Conservation (phyloP, 202 grass and related monocot genomes). For the Brachypodium distachyon region DNA sequence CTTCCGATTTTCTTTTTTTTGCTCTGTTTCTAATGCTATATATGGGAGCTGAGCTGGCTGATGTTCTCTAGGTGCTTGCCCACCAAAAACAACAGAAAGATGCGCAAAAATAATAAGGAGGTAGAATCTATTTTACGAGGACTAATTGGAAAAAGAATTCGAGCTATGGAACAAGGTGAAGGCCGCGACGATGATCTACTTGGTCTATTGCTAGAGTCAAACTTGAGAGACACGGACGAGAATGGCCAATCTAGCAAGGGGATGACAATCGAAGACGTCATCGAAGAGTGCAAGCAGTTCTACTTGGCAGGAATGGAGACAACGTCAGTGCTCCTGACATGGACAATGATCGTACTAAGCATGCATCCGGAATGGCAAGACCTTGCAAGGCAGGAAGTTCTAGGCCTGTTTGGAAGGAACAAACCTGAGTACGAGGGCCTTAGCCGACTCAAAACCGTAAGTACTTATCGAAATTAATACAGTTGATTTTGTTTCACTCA, state of each 20-base stretch:
- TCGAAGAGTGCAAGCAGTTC: slow-evolving; percentile 74
- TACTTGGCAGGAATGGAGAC: no score
- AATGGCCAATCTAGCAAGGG: not conserved
- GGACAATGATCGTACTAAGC: slow-evolving; percentile 57
- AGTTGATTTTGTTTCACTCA: not conserved
- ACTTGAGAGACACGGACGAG: not conserved
- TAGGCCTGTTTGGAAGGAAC: slow-evolving; percentile 30
- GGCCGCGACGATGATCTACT: slow-evolving; percentile 38
- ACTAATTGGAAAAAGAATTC: slow-evolving; percentile 37
- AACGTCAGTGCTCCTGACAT: slow-evolving; percentile 50
- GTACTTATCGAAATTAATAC: not conserved
- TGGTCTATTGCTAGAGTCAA: slow-evolving; percentile 43
- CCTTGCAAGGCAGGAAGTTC: slow-evolving; percentile 49
- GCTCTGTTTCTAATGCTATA: no score
- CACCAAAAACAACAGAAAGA: slow-evolving; percentile 38
- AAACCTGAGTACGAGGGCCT: slow-evolving; percentile 42
- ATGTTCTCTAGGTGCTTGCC: slow-evolving; percentile 33
- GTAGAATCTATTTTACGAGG: slow-evolving; percentile 24
- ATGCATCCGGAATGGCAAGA: slow-evolving; percentile 69
- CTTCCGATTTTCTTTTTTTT: not conserved
- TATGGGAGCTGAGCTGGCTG: no score
- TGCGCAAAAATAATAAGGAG: slow-evolving; percentile 29
- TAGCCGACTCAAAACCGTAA: slow-evolving; percentile 46
- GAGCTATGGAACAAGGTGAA: slow-evolving; percentile 27
- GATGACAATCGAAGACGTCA: slow-evolving; percentile 44